Evolutionary conservation across 2,329 filamentous ascomycete genomes (phyloP).

Genomic region (Hymenotorrendiella dingleyae): DNA sequence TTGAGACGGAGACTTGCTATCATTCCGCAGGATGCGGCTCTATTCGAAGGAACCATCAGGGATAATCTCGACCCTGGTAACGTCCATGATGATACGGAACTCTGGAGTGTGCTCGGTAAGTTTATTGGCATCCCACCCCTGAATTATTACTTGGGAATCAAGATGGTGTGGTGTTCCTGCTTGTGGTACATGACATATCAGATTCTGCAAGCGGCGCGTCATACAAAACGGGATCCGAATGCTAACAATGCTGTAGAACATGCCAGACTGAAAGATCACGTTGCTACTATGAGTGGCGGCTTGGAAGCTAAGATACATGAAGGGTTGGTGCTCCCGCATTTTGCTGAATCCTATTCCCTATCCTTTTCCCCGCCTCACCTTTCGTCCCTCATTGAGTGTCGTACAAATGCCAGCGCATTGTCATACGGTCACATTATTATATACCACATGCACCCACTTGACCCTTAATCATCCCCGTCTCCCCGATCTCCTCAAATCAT

Average conservation of each 20-base stretch:
- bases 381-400: not conserved
- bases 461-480: slow-evolving; percentile 8
- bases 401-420: slow-evolving; percentile 6
- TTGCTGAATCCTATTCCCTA: slow-evolving; percentile 2
- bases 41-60: slow-evolving; percentile 88
- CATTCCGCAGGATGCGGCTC: slow-evolving; percentile 93
- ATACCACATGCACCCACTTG: slow-evolving; percentile 6
- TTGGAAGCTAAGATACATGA: slow-evolving; percentile 88
- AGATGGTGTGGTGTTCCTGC: slow-evolving; percentile 9
- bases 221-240: slow-evolving; percentile 17
- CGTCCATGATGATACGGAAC: slow-evolving; percentile 91
- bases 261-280: slow-evolving; percentile 86
- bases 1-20: slow-evolving; percentile 86
- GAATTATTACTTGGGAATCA: slow-evolving; percentile 3
- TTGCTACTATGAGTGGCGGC: slow-evolving; percentile 78
- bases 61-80: slow-evolving; percentile 95
- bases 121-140: slow-evolving; percentile 23
- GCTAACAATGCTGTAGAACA: slow-evolving; percentile 61
- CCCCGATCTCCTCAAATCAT: slow-evolving; percentile 4
- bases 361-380: slow-evolving; percentile 8
- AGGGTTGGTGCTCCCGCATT: slow-evolving; percentile 58
- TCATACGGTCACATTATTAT: slow-evolving; percentile 2
- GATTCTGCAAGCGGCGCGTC: slow-evolving; percentile 22
- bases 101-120: slow-evolving; percentile 91
- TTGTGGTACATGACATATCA: slow-evolving; percentile 25